Percentiles rank a stretch among this genome's conserved stretches.
Conservation (phyloP, 2,329 filamentous ascomycete genomes). For the Fusarium sp. region DNA sequence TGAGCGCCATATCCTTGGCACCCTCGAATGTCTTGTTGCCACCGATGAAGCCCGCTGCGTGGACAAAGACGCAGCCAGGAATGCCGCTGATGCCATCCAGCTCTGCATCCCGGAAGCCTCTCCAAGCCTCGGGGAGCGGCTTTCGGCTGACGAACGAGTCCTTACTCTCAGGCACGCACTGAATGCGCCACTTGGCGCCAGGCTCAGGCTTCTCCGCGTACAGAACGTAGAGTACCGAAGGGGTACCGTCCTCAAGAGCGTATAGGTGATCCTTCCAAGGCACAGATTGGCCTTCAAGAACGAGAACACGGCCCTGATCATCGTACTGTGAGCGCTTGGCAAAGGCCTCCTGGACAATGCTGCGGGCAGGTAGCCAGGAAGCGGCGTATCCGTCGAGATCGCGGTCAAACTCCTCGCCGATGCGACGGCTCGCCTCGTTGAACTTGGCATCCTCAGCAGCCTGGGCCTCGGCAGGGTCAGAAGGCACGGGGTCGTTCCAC, state of each 20-base stretch:
- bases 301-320: conserved; percentile 82
- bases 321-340: conserved; percentile 77
- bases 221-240: conserved; percentile 83
- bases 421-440: conserved; percentile 80
- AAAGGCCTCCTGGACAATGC: conserved; percentile 84
- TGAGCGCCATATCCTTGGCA: conserved; percentile 86
- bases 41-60: conserved; percentile 95
- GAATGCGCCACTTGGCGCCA: conserved; percentile 91
- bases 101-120: conserved; percentile 89
- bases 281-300: conserved; percentile 82
- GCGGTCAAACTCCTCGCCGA: conserved; percentile 89
- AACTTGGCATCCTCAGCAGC: conserved; percentile 87
- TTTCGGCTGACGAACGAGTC: conserved; percentile 94
- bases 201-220: conserved; percentile 87
- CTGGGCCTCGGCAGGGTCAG: conserved; percentile 71
- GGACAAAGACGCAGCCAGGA: conserved; percentile 88
- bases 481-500: conserved; percentile 77
- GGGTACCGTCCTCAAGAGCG: conserved; percentile 78
- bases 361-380: conserved; percentile 90
- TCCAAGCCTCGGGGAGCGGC: conserved; percentile 91
- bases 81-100: conserved; percentile 80
- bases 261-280: conserved; percentile 99
- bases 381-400: conserved; percentile 82
- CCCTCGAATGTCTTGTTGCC: conserved; percentile 94
- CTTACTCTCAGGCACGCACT: conserved; percentile 87